Evolutionary conservation across 129 eudicot species (phyloP).

Genomic region (Pseudognaphalium luteoalbum): DNA sequence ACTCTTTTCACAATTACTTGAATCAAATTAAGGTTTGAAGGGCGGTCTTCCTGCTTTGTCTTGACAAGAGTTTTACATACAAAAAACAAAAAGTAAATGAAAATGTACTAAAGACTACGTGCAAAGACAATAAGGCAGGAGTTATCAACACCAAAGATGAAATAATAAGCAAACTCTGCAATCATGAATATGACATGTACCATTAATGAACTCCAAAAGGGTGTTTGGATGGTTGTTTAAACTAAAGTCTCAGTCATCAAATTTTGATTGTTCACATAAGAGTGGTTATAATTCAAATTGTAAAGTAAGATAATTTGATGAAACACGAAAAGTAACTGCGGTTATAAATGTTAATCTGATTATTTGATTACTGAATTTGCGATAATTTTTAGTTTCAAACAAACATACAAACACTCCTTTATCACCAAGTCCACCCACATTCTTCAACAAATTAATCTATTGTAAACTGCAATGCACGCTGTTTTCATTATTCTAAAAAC

Average conservation of each 20-base stretch:
- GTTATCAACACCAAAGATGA: not conserved
- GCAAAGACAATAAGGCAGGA: not conserved
- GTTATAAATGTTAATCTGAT: too few relatives aligned
- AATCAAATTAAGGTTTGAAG: conserved; percentile 69
- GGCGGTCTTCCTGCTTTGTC: conserved; percentile 84
- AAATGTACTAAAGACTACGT: not conserved
- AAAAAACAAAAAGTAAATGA: conserved; percentile 20
- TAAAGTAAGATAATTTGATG: too few relatives aligned
- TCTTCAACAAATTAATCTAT: conserved; percentile 74
- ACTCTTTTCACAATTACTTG: conserved; percentile 49
- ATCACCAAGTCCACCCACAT: conserved; percentile 77
- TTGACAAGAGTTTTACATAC: conserved; percentile 75
- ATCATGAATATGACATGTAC: not conserved
- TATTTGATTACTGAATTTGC: too few relatives aligned
- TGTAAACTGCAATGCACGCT: conserved; percentile 66
- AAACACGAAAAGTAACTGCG: too few relatives aligned
- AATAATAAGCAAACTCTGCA: not conserved
- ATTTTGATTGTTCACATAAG: too few relatives aligned
- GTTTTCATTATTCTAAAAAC: conserved; percentile 70
- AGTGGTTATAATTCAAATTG: too few relatives aligned
- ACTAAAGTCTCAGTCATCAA: too few relatives aligned
- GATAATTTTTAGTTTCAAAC: too few relatives aligned
- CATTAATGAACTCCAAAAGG: not conserved
- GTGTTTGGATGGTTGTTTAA: not conserved
- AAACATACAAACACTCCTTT: conserved; percentile 23